These are phyloP conservation scores for Choanephora cucurbitarum DNA, from an alignment of 371 early-diverging fungal genomes.

Conservation along the genomic window DNA sequence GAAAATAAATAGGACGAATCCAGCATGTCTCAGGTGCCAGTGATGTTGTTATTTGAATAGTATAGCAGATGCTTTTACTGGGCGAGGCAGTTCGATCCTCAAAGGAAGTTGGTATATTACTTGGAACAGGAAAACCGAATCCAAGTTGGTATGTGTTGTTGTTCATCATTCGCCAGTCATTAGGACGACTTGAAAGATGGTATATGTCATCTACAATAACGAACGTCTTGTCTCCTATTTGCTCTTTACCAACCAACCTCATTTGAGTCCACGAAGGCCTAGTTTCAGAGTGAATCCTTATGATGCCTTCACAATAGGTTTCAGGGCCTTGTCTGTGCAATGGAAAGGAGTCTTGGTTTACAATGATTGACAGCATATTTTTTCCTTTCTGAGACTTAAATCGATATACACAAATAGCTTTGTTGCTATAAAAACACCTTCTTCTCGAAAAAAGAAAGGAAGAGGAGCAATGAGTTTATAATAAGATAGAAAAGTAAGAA, in stretches of 20 bases:
- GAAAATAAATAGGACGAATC: constrained; percentile 7
- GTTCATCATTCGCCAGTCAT: constrained; percentile 8
- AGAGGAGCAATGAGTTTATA: too few species aligned
- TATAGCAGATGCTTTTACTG: constrained; percentile 3
- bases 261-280: constrained; percentile 8
- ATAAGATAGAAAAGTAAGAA: too few species aligned
- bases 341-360: constrained; percentile 11
- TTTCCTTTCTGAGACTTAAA: too few species aligned
- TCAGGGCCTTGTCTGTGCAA: constrained; percentile 8
- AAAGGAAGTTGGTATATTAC: constrained; percentile 16
- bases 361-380: too few species aligned
- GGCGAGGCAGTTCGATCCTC: neutral
- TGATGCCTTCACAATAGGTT: neutral
- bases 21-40: neutral
- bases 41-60: constrained; percentile 4
- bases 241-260: constrained; percentile 18
- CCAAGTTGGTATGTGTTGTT: neutral
- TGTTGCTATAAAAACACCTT: too few species aligned
- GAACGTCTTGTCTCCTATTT: neutral
- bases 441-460: too few species aligned
- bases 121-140: constrained; percentile 13
- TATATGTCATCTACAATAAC: constrained; percentile 16
- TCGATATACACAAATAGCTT: too few species aligned
- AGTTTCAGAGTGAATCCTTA: constrained; percentile 8
- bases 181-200: constrained; percentile 7